phyloP scores from a whole-genome alignment of 768 basidiomycete genomes.

The Trametes villosa region DNA sequence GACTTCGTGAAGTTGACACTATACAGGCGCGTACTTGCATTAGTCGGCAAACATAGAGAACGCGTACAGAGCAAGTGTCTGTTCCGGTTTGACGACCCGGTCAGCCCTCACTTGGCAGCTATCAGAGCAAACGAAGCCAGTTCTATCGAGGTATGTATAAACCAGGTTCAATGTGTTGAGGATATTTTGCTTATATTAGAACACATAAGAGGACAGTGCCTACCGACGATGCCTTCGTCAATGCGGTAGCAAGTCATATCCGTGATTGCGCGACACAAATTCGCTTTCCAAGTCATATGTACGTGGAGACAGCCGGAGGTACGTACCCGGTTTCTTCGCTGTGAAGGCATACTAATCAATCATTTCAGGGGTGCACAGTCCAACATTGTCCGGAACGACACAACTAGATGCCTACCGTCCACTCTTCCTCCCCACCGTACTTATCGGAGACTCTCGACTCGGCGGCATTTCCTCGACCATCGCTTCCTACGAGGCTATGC shows the following conservation, averaged over 20 bases:
- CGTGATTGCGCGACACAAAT: conserved; percentile 48
- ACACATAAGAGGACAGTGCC: conserved; percentile 41
- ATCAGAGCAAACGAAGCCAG: conserved; percentile 45
- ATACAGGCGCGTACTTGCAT: conserved; percentile 67
- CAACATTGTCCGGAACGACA: conserved; percentile 77
- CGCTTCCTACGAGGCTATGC: conserved; percentile 88
- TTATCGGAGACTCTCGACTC: conserved; percentile 86
- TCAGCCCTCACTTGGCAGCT: conserved; percentile 92
- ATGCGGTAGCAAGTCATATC: conserved; percentile 67
- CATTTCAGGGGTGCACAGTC: conserved; percentile 84
- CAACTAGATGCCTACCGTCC: conserved; percentile 88
- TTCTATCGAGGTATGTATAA: conserved; percentile 32
- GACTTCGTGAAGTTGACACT: not conserved
- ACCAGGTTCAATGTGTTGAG: not conserved
- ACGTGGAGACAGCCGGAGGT: conserved; percentile 97
- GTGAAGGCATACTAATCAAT: not conserved
- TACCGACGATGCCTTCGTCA: conserved; percentile 67
- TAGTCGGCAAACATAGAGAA: conserved; percentile 45
- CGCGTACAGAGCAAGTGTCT: conserved; percentile 70
- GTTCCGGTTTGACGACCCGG: conserved; percentile 84
- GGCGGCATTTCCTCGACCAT: conserved; percentile 95
- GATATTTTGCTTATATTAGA: not conserved
- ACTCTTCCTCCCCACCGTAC: conserved; percentile 83
- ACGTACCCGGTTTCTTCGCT: conserved; percentile 35
- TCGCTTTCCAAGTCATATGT: conserved; percentile 58